Evolutionary conservation across 2,329 filamentous ascomycete genomes (phyloP).

Genomic region (Byssothecium circinans): DNA sequence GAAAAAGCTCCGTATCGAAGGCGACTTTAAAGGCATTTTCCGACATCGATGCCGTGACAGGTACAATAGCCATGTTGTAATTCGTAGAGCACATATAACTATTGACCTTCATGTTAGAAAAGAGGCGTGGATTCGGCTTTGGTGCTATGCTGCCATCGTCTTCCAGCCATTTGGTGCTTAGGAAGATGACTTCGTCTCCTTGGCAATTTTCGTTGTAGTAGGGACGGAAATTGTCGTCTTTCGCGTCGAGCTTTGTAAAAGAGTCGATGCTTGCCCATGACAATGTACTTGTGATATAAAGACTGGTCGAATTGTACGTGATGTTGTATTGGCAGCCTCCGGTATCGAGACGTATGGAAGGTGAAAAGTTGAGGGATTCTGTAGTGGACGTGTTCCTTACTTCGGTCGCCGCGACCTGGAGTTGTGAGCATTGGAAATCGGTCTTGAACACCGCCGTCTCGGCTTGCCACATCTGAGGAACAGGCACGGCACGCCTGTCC

Average conservation of each 20-base stretch:
- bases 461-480: conserved; percentile 7
- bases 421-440: conserved; percentile 7
- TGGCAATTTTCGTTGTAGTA: conserved; percentile 8
- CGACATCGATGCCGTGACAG: conserved; percentile 10
- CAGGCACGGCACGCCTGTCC: not conserved
- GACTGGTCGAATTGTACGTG: not conserved
- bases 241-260: not conserved
- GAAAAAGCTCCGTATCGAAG: conserved; percentile 8
- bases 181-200: conserved; percentile 3
- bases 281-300: not conserved
- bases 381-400: not conserved
- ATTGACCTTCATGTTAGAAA: conserved; percentile 4
- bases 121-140: not conserved
- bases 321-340: conserved; percentile 10
- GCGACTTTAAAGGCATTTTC: not conserved
- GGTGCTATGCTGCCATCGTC: not conserved
- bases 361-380: not conserved
- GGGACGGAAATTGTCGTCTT: not conserved
- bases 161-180: conserved; percentile 7
- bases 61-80: conserved; percentile 9
- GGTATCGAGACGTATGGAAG: conserved; percentile 3
- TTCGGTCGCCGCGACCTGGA: conserved; percentile 7
- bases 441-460: conserved; percentile 10
- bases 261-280: conserved; percentile 4
- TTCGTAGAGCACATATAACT: conserved; percentile 14